Evolutionary conservation across 108 stramenopile species (phyloP).

Genomic region (Pseudonitzschia multistriata): DNA sequence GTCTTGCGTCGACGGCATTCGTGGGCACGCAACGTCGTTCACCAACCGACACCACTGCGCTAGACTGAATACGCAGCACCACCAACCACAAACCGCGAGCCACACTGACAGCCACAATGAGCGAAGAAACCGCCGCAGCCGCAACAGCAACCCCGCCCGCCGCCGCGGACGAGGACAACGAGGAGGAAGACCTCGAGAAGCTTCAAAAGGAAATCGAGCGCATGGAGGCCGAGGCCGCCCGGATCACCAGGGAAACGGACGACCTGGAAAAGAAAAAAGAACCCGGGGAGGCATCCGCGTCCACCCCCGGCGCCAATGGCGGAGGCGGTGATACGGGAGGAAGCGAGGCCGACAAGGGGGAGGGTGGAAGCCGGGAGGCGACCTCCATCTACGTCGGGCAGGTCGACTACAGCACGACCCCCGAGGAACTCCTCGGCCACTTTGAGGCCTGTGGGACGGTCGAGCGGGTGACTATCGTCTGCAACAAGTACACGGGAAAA

Average conservation of each 20-base stretch:
- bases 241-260: constrained; percentile 62
- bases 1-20: too few species aligned
- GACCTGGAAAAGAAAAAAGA: constrained; percentile 42
- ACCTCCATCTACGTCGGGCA: constrained; percentile 93
- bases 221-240: constrained; percentile 86
- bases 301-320: constrained; percentile 6
- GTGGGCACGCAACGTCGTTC: too few species aligned
- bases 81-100: neutral
- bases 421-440: constrained; percentile 92
- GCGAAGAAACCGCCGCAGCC: constrained; percentile 39
- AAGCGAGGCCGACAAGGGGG: neutral
- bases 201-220: constrained; percentile 75
- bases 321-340: neutral
- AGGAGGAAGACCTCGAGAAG: constrained; percentile 56
- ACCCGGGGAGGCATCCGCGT: neutral
- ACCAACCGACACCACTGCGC: too few species aligned
- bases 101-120: constrained; percentile 27
- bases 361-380: neutral
- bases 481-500: constrained; percentile 93
- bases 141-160: constrained; percentile 29
- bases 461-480: constrained; percentile 97
- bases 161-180: constrained; percentile 40
- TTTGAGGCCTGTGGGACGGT: constrained; percentile 95
- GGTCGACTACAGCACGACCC: constrained; percentile 94
- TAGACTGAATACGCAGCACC: neutral